Evolutionary conservation across 352 stramenopile species (phyloP).

Genomic region (Phytopythium vexans): DNA sequence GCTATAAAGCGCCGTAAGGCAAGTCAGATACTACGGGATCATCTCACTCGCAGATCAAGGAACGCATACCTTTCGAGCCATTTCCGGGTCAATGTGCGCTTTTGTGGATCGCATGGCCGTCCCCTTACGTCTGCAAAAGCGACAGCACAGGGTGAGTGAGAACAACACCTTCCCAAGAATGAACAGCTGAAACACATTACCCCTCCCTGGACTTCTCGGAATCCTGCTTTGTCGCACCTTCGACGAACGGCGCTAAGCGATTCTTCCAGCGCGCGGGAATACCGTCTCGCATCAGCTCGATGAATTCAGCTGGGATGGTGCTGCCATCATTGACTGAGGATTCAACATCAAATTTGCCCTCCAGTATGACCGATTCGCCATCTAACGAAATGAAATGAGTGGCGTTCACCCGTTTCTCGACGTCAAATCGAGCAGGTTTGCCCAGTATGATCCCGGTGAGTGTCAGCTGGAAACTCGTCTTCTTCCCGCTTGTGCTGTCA

Average conservation of each 20-base stretch:
- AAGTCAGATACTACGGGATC: neutral
- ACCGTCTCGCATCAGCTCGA: conserved; percentile 50
- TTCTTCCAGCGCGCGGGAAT: conserved; percentile 48
- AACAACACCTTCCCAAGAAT: too few species aligned
- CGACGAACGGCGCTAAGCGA: conserved; percentile 18
- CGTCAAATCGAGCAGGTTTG: conserved; percentile 17
- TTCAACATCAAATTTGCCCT: conserved; percentile 38
- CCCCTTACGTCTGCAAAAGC: too few species aligned
- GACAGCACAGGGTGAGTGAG: too few species aligned
- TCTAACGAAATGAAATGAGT: conserved; percentile 40
- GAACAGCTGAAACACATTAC: too few species aligned
- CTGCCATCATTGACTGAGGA: conserved; percentile 16
- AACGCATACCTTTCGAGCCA: too few species aligned
- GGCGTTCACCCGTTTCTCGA: conserved; percentile 37
- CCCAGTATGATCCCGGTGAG: conserved; percentile 31
- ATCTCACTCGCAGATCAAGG: too few species aligned
- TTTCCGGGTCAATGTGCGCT: too few species aligned
- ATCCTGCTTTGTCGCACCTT: neutral
- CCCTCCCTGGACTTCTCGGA: too few species aligned
- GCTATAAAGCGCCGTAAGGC: conserved; percentile 2
- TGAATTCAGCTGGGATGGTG: conserved; percentile 27
- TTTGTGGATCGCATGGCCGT: too few species aligned
- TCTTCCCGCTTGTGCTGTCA: neutral
- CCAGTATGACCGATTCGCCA: conserved; percentile 34
- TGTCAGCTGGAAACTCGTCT: conserved; percentile 22